phyloP scores from a whole-genome alignment of 345 rosid genomes.

The Anacardium occidentale region DNA sequence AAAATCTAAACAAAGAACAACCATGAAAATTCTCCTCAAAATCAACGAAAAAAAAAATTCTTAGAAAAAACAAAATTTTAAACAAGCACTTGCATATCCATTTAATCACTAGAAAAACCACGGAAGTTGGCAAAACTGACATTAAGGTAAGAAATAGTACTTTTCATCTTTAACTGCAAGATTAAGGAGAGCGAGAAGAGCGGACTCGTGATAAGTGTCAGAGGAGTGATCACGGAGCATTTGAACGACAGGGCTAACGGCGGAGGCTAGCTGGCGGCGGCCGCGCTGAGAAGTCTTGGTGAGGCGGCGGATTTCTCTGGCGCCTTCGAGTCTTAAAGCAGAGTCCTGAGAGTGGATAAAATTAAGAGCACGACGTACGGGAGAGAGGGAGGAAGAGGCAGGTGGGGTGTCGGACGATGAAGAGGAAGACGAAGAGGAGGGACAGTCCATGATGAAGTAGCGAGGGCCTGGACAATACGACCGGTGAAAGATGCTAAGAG shows the following conservation, averaged over 20 bases:
- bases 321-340: slow-evolving; percentile 67
- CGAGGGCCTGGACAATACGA: no score
- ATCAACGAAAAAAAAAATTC: background rate
- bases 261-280: slow-evolving; percentile 74
- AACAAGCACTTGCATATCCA: background rate
- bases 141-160: slow-evolving; percentile 34
- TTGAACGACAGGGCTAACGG: slow-evolving; percentile 74
- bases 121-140: no score
- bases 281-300: slow-evolving; percentile 83
- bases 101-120: no score
- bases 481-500: no score
- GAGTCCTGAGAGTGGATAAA: slow-evolving; percentile 52
- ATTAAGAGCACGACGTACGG: slow-evolving; percentile 50
- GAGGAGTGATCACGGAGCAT: slow-evolving; percentile 59
- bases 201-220: slow-evolving; percentile 59
- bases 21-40: slow-evolving; percentile 7
- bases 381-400: slow-evolving; percentile 40
- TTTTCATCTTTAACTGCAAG: slow-evolving; percentile 96
- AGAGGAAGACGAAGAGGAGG: slow-evolving; percentile 31
- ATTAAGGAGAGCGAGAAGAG: slow-evolving; percentile 89
- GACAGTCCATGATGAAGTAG: no score
- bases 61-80: no score
- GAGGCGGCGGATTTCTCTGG: slow-evolving; percentile 84
- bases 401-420: background rate
- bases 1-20: slow-evolving; percentile 26